A percentile compares a stretch with the other conserved stretches of the same genome.
Evolutionary conservation across 768 basidiomycete genomes (phyloP).

Genomic region (Piloderma croceum): DNA sequence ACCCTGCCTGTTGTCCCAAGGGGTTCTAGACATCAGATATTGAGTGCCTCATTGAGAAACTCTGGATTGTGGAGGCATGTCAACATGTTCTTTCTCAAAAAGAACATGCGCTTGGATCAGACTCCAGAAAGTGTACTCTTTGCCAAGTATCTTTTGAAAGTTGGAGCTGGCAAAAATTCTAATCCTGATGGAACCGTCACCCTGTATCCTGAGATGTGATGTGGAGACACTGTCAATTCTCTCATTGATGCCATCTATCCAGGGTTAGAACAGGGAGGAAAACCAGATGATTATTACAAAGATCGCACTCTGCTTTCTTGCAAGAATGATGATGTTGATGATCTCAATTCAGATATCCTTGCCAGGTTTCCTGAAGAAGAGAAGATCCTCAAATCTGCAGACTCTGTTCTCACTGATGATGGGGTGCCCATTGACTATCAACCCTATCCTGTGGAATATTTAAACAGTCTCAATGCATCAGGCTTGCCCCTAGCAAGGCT

Average conservation of each 20-base stretch:
- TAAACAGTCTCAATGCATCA: conserved; percentile 22
- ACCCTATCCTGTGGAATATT: conserved; percentile 21
- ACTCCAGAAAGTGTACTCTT: conserved; percentile 23
- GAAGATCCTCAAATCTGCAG: conserved; percentile 23
- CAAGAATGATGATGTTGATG: conserved; percentile 26
- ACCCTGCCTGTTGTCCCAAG: conserved; percentile 32
- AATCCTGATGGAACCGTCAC: conserved; percentile 16
- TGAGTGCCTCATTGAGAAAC: conserved; percentile 25
- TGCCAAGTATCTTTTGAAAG: conserved; percentile 33
- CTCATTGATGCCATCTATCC: conserved; percentile 27
- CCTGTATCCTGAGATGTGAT: conserved; percentile 24
- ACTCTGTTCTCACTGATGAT: conserved; percentile 16
- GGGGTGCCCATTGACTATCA: conserved; percentile 16
- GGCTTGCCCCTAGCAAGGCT: conserved; percentile 24
- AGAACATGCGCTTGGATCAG: conserved; percentile 35
- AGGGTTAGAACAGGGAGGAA: conserved; percentile 1
- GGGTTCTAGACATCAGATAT: conserved; percentile 31
- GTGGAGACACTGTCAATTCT: conserved; percentile 11
- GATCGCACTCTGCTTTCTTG: conserved; percentile 26
- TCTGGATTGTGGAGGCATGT: conserved; percentile 33
- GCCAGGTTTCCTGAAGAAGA: conserved; percentile 12
- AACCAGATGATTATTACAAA: conserved; percentile 22
- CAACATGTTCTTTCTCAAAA: conserved; percentile 20
- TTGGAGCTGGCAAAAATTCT: conserved; percentile 28
- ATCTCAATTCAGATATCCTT: conserved; percentile 17